Percentiles rank a stretch among this genome's conserved stretches.
Evolutionary conservation across 441 rosid genomes (phyloP).

Genomic region (Bocquillonia castaneifolia): DNA sequence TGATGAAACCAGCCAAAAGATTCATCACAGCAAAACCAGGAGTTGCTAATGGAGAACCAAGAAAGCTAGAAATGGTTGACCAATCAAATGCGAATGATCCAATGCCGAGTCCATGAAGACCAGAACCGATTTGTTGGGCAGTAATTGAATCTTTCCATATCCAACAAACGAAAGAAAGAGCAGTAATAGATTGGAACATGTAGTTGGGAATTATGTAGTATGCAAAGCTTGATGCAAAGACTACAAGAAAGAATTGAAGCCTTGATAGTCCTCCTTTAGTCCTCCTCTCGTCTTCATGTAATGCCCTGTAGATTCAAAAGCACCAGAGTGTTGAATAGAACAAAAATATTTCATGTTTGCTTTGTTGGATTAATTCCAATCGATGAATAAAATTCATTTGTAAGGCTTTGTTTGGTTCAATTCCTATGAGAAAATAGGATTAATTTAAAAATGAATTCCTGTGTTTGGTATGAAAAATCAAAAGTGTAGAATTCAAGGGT

Average conservation of each 20-base stretch:
- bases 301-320: conserved; percentile 29
- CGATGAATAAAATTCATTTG: too few species aligned
- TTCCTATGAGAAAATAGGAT: too few species aligned
- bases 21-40: conserved; percentile 41
- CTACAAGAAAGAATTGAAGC: conserved; percentile 43
- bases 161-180: conserved; percentile 44
- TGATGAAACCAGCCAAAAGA: conserved; percentile 31
- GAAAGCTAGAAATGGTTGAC: conserved; percentile 36
- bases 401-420: too few species aligned
- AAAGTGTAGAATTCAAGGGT: too few species aligned
- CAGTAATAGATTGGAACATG: conserved; percentile 37
- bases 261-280: conserved; percentile 36
- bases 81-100: conserved; percentile 43
- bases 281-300: conserved; percentile 41
- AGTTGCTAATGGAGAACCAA: conserved; percentile 38
- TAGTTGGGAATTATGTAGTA: conserved; percentile 40
- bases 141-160: conserved; percentile 38
- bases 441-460: too few species aligned
- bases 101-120: conserved; percentile 37
- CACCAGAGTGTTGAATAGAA: too few species aligned
- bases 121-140: conserved; percentile 41
- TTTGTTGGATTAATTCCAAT: too few species aligned
- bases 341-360: too few species aligned
- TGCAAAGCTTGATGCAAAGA: conserved; percentile 37
- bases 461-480: too few species aligned